These are phyloP conservation scores for Sarocladiaceae sp. DNA, from an alignment of 2,329 filamentous ascomycete species.

Conservation along the genomic window DNA sequence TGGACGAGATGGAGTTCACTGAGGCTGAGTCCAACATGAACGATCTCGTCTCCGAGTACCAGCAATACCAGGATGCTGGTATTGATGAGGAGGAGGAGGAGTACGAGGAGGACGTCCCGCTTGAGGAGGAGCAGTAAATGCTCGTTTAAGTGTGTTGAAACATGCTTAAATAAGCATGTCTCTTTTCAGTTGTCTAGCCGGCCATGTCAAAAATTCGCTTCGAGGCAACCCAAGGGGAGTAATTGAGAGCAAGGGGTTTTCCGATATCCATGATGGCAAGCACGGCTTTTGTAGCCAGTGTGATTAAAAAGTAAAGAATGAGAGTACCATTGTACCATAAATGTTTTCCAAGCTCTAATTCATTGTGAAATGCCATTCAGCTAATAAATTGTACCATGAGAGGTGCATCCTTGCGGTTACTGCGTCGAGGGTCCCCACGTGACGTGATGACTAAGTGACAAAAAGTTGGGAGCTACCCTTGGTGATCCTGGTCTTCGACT, in stretches of 20 bases:
- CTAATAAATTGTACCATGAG: neutral
- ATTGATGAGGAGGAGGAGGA: slow-evolving; percentile 97
- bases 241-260: slow-evolving; percentile 12
- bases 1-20: slow-evolving; percentile 99
- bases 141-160: neutral
- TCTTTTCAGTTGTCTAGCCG: slow-evolving; percentile 18
- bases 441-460: slow-evolving; percentile 28
- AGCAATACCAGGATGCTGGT: slow-evolving; percentile 99
- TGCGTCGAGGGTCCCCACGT: slow-evolving; percentile 17
- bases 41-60: slow-evolving; percentile 98
- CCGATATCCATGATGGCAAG: slow-evolving; percentile 32
- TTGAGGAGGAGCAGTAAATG: slow-evolving; percentile 62
- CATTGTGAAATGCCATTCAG: neutral
- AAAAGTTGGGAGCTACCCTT: slow-evolving; percentile 24
- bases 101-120: slow-evolving; percentile 79
- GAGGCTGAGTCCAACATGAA: slow-evolving; percentile 99
- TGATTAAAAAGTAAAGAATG: slow-evolving; percentile 23
- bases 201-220: slow-evolving; percentile 26
- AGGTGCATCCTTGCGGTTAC: neutral
- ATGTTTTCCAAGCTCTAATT: slow-evolving; percentile 7
- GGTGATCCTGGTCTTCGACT: slow-evolving; percentile 13
- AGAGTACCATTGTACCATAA: slow-evolving; percentile 26
- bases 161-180: slow-evolving; percentile 6
- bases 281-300: slow-evolving; percentile 19
- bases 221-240: slow-evolving; percentile 20